phyloP scores from a whole-genome alignment of 2,329 filamentous ascomycete species.

The Sporothrix phasma region DNA sequence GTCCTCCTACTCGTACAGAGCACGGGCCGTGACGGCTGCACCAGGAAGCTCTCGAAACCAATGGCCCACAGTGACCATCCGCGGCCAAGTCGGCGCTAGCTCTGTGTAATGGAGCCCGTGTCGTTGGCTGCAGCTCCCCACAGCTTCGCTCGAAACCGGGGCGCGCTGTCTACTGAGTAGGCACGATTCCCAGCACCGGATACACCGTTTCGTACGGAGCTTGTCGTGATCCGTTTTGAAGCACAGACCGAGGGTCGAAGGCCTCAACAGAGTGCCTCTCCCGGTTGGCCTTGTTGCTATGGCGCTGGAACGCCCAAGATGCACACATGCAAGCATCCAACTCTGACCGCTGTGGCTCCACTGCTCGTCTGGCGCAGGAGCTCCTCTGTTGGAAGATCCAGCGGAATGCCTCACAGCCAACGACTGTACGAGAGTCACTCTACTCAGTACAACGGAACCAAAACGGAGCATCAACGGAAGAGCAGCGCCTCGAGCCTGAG shows the following conservation, averaged over 20 bases:
- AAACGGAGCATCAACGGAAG: background rate
- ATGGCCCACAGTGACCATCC: background rate
- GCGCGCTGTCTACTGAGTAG: background rate
- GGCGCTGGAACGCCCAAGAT: too few relatives aligned
- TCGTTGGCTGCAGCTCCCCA: constrained; percentile 7
- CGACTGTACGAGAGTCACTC: too few relatives aligned
- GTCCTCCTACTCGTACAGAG: too few relatives aligned
- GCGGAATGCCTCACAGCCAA: too few relatives aligned
- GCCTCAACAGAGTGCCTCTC: too few relatives aligned
- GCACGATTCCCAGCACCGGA: background rate
- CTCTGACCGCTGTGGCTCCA: too few relatives aligned
- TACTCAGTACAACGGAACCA: background rate
- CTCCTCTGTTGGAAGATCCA: too few relatives aligned
- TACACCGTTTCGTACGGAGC: background rate
- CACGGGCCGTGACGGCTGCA: too few relatives aligned
- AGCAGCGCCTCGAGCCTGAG: background rate
- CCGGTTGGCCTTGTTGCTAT: too few relatives aligned
- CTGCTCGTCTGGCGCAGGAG: too few relatives aligned
- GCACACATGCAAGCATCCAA: too few relatives aligned
- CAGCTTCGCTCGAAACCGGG: constrained; percentile 9
- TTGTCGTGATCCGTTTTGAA: background rate
- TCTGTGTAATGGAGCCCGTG: constrained; percentile 1
- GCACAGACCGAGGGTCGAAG: too few relatives aligned
- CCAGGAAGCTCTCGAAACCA: background rate
- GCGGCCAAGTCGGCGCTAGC: constrained; percentile 13